Conservation (phyloP, 306 rosid species). For the Lathyrus tuberosus region DNA sequence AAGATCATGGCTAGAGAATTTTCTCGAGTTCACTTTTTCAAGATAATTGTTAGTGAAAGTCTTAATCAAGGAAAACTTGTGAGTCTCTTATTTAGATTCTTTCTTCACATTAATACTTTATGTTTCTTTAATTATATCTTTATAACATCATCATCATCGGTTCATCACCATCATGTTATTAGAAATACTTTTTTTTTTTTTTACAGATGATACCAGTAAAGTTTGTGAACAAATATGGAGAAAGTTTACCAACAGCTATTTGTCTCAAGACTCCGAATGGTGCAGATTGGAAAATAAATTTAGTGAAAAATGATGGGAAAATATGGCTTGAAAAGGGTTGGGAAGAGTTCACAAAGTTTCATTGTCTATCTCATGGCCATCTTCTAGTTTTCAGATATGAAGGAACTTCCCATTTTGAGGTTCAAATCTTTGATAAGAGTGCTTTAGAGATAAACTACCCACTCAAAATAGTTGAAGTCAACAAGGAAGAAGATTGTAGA, state of each 20-base stretch:
- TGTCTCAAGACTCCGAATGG: constrained; percentile 43
- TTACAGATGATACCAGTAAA: constrained; percentile 41
- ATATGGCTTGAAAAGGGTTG: constrained; percentile 47
- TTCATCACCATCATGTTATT: no score
- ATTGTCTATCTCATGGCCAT: constrained; percentile 33
- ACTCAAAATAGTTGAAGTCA: not conserved
- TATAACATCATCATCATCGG: no score
- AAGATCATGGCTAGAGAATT: no score
- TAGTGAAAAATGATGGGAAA: constrained; percentile 31
- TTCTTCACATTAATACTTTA: no score
- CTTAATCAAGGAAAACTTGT: no score
- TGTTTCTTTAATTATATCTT: no score
- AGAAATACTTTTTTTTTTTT: no score
- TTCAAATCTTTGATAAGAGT: constrained; percentile 24
- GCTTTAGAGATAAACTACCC: constrained; percentile 36
- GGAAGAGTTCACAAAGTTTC: constrained; percentile 41
- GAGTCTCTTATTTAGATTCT: no score
- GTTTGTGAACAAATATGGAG: constrained; percentile 38
- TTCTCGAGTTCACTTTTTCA: no score
- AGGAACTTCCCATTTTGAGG: not conserved
- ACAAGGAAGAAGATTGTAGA: not conserved
- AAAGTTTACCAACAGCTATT: constrained; percentile 17
- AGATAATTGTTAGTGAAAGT: no score
- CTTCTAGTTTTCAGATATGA: constrained; percentile 39
- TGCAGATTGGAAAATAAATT: constrained; percentile 36